Evolutionary conservation across 2,329 filamentous ascomycete genomes (phyloP), one percentile per base, ranked within the genome.

Genomic region (Penicillium sp.): DNA sequence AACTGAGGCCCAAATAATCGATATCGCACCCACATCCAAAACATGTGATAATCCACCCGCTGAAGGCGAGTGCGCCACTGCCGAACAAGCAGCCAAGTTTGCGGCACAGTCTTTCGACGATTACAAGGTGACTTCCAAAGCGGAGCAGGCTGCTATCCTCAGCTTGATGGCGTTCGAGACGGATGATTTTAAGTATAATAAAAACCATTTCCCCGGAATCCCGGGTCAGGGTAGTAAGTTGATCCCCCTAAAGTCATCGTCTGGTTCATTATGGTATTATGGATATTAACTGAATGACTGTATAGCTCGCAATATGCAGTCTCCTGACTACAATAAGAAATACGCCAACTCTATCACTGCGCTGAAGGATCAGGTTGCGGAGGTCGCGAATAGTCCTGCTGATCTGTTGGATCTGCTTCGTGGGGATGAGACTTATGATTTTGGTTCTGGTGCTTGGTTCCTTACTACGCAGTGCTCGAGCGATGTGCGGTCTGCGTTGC

Each of bases 111-210:
- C 84, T 35, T 86, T 92, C 72, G 55, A 67, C 19, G 73, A 79
- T 11, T 88, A 90, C 78, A 62, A 71, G 3, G 77, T 92, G 64
- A 79, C 75, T 48, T 71, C 72, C 33, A 74, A 76, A 22, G 82
- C 80, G 22, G 84, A 89, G 64, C 86, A 89, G 69, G 90, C 90
- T 7, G 90, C 87, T 22, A 73, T 93, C 16, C 69, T 95, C 44
- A 80, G 86, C 13, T 79, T 91, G 68, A 88, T 90, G 77, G 84
- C 87, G 11, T 87, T 86, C 69, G 91, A 96, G 77, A 86, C 84
- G 1, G 85, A 56, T 22, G 81, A 87, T 60, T 90, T 93, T 76
- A 80, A 83, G 66, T 93, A 84, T 81, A 90, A 88, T 74, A 82
- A 80, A 72, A 91, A 92, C 75, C 78, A 86, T 65, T 82, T 72